These are phyloP conservation scores for Aspergillus bombycis DNA, from an alignment of 2,329 filamentous ascomycete species.

Conservation along the genomic window DNA sequence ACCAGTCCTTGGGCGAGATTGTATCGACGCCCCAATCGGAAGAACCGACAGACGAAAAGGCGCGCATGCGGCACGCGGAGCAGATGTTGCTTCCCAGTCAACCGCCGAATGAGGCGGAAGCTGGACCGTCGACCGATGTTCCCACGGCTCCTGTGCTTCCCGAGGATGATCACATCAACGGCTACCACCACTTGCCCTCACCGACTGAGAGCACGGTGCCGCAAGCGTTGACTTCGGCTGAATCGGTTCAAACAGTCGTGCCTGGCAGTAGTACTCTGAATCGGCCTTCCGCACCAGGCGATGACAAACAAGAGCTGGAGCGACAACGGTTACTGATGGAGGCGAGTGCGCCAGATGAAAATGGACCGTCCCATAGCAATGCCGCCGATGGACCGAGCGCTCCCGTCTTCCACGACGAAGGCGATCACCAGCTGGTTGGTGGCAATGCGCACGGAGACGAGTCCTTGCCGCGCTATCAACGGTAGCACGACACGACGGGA, in stretches of 20 bases:
- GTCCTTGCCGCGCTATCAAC: conserved; percentile 49
- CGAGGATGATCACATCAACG: conserved; percentile 58
- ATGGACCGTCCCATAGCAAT: conserved; percentile 12
- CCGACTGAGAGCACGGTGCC: conserved; percentile 23
- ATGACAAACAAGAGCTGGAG: conserved; percentile 82
- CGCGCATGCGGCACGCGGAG: conserved; percentile 76
- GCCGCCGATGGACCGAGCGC: conserved; percentile 54
- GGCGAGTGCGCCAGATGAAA: conserved; percentile 61
- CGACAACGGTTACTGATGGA: conserved; percentile 65
- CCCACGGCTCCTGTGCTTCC: conserved; percentile 50
- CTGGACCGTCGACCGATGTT: conserved; percentile 49
- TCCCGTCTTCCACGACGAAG: conserved; percentile 62
- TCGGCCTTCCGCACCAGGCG: conserved; percentile 40
- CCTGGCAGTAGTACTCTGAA: conserved; percentile 42
- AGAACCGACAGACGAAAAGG: conserved; percentile 75
- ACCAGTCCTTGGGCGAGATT: conserved; percentile 28
- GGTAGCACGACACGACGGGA: conserved; percentile 28
- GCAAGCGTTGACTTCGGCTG: conserved; percentile 31
- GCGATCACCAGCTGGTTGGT: conserved; percentile 53
- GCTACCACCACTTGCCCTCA: conserved; percentile 38
- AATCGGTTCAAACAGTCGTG: conserved; percentile 36
- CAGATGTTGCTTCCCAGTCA: conserved; percentile 78
- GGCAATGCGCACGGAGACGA: conserved; percentile 42
- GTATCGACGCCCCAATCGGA: conserved; percentile 57
- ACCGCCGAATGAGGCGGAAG: conserved; percentile 58